Conservation (phyloP, 2,329 filamentous ascomycete species). For the Aureobasidium leucospermi region DNA sequence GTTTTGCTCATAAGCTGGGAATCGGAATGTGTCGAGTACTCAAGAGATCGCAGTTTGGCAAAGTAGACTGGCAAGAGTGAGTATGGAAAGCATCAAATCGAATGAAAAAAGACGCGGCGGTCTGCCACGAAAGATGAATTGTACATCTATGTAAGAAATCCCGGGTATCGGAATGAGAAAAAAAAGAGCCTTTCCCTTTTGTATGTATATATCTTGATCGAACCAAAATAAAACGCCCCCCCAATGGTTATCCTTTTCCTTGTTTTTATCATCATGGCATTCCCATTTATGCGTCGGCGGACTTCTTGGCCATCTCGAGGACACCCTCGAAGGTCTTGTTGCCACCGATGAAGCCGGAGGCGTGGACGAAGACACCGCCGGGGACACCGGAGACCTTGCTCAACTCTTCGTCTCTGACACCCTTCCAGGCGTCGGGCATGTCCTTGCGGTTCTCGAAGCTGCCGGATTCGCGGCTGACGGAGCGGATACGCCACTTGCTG, state of each 20-base stretch:
- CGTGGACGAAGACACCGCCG: constrained; percentile 87
- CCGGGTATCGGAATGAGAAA: not conserved
- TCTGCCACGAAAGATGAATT: not conserved
- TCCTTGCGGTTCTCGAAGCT: constrained; percentile 90
- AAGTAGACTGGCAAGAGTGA: not conserved
- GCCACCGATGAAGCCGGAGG: constrained; percentile 90
- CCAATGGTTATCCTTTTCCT: not conserved
- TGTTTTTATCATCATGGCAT: not conserved
- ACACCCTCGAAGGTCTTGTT: constrained; percentile 88
- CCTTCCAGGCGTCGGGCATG: constrained; percentile 85
- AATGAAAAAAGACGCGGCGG: not conserved
- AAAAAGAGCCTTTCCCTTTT: not conserved
- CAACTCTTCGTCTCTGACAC: constrained; percentile 77
- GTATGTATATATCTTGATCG: no score
- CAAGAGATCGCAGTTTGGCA: not conserved
- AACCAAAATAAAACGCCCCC: not conserved
- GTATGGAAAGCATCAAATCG: not conserved
- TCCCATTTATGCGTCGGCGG: constrained; percentile 42
- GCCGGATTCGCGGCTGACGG: constrained; percentile 75
- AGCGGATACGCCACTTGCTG: constrained; percentile 88
- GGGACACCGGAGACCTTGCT: constrained; percentile 61
- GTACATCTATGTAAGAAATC: not conserved
- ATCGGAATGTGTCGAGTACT: no score
- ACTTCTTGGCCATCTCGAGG: constrained; percentile 75
- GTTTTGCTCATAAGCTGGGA: no score